Percentiles rank a stretch among this genome's conserved stretches.
Evolutionary conservation across 176 grass and related monocot genomes (phyloP).

Genomic region (Cenchrus americanus): DNA sequence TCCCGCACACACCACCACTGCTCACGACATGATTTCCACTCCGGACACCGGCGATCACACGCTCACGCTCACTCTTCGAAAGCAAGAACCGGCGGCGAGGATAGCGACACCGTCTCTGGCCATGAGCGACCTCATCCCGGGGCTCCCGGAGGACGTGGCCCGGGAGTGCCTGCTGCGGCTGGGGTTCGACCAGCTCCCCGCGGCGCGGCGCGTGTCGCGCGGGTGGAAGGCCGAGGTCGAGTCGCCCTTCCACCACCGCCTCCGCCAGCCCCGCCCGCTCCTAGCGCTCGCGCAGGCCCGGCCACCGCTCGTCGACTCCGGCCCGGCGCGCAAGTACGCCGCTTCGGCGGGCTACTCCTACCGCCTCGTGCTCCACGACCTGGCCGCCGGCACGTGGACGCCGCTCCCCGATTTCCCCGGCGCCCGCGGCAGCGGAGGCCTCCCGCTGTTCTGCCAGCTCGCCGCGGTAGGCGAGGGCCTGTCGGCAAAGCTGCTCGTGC

Average conservation of each 20-base stretch:
- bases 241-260: slow-evolving; percentile 53
- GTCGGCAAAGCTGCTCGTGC: slow-evolving; percentile 46
- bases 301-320: slow-evolving; percentile 32
- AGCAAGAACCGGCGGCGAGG: background rate
- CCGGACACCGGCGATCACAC: background rate
- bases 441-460: slow-evolving; percentile 85
- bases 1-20: background rate
- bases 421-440: slow-evolving; percentile 7
- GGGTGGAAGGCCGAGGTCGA: slow-evolving; percentile 70
- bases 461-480: slow-evolving; percentile 36
- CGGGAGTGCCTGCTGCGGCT: slow-evolving; percentile 76
- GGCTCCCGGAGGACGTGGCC: slow-evolving; percentile 73
- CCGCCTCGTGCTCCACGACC: slow-evolving; percentile 65
- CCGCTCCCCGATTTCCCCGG: slow-evolving; percentile 45
- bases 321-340: slow-evolving; percentile 36
- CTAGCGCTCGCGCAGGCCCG: slow-evolving; percentile 43
- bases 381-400: slow-evolving; percentile 41
- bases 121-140: slow-evolving; percentile 75
- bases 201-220: slow-evolving; percentile 53
- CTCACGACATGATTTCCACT: background rate
- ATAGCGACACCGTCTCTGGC: background rate
- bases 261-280: slow-evolving; percentile 48
- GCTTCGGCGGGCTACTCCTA: slow-evolving; percentile 15
- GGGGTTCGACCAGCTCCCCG: slow-evolving; percentile 54
- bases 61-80: background rate